Evolutionary conservation across 2,329 filamentous ascomycete species (phyloP), one percentile per base, ranked within the genome.

Genomic region (Remersonia thermophila): DNA sequence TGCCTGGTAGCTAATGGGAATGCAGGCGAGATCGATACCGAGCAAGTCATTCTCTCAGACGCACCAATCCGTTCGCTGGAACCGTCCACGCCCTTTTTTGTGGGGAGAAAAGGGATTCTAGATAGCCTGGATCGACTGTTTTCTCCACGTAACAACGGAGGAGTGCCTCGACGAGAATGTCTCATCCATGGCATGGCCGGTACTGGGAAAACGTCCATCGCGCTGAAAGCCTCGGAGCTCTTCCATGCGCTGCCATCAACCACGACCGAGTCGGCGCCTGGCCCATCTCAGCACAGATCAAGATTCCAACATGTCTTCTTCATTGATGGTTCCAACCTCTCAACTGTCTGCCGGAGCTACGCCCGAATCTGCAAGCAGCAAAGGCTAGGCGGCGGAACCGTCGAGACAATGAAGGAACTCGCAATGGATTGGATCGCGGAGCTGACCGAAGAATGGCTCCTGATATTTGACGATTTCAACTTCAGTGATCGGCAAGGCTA

Each of bases 131-230:
- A 46, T 7, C 11, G 30, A 3, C 38, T 42, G 25, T 48, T 50
- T 18, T 32, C 13, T 2, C 39, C 20, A 5, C 35, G 44, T 2
- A 25, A 39, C 6, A 23, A 40, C 2, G 37, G 33, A 12, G 38
- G 33, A 1, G 30, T 20, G 3, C 37, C 41, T 0, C 25, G 49
- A 9, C 37, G 46, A 6, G 42, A 54, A 8, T 51, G 49, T 13
- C 33, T 54, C 10, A 37, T 56, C 2, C 38, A 50, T 17, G 55
- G 54, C 0, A 47, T 55, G 42, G 47, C 47, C 3, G 55, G 55
- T 3, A 44, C 49, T 0, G 54, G 55, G 0, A 58, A 58, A 29
- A 56, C 50, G 0, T 47, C 56, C n/a, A 53, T 55, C 3, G 53
- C 49, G 0, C 20, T 53, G 3, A 55, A 47, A 16, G 51, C 53